Conservation (phyloP, 2,329 filamentous ascomycete genomes). For the Colletotrichum tropicicola region DNA sequence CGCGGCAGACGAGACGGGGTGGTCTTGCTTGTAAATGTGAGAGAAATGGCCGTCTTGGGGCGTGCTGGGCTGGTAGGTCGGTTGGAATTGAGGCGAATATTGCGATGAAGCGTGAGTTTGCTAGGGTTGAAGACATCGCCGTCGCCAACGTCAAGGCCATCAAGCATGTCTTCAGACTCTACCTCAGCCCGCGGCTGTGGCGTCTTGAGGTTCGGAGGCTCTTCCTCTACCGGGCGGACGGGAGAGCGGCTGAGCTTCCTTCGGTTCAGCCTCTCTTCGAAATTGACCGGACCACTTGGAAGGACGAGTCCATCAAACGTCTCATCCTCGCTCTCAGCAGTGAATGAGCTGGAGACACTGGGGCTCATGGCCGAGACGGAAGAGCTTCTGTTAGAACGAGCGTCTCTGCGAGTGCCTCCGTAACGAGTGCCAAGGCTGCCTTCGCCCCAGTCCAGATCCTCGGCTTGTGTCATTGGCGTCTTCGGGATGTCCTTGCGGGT, state of each 20-base stretch:
- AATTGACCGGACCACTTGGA: slow-evolving; percentile 84
- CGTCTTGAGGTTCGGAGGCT: slow-evolving; percentile 42
- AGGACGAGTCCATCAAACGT: slow-evolving; percentile 89
- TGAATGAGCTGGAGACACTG: slow-evolving; percentile 90
- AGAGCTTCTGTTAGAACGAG: slow-evolving; percentile 83
- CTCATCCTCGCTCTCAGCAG: slow-evolving; percentile 92
- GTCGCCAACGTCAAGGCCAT: slow-evolving; percentile 86
- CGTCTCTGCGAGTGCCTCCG: slow-evolving; percentile 84
- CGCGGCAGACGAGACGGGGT: slow-evolving; percentile 80
- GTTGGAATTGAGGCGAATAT: slow-evolving; percentile 85
- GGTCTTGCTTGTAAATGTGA: slow-evolving; percentile 91
- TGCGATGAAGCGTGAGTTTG: slow-evolving; percentile 88
- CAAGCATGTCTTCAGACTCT: slow-evolving; percentile 81
- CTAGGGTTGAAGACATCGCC: slow-evolving; percentile 82
- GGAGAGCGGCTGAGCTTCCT: slow-evolving; percentile 71
- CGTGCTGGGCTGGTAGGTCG: slow-evolving; percentile 75
- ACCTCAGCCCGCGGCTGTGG: slow-evolving; percentile 44
- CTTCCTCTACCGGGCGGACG: slow-evolving; percentile 53
- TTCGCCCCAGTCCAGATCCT: slow-evolving; percentile 94
- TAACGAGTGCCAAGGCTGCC: slow-evolving; percentile 91
- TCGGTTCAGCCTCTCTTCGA: slow-evolving; percentile 80
- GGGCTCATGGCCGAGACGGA: slow-evolving; percentile 91
- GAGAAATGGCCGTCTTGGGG: slow-evolving; percentile 79
- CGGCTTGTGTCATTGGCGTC: slow-evolving; percentile 67
- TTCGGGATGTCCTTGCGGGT: slow-evolving; percentile 69